A percentile compares a stretch with the other conserved stretches of the same genome.
Conservation (phyloP, 2,329 filamentous ascomycete genomes). For the Podosphaera aphanis region DNA sequence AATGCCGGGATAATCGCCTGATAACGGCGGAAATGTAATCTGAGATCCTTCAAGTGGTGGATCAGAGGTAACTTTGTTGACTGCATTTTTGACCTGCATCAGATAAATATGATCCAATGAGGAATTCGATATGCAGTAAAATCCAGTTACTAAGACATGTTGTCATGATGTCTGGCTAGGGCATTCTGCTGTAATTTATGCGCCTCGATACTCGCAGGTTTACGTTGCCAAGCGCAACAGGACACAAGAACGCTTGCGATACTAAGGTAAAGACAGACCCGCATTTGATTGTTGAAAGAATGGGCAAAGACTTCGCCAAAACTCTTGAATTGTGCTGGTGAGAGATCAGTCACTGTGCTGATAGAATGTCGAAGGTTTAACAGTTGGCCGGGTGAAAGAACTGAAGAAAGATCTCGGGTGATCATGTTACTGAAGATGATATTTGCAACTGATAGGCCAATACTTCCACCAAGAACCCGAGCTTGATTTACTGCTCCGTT, state of each 20-base stretch:
- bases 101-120: no score
- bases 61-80: no score
- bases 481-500: constrained; percentile 25
- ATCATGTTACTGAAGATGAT: constrained; percentile 22
- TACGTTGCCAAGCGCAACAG: not conserved
- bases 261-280: not conserved
- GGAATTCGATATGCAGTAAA: not conserved
- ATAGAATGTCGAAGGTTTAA: not conserved
- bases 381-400: not conserved
- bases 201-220: not conserved
- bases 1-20: no score
- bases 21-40: no score
- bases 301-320: not conserved
- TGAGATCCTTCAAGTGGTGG: no score
- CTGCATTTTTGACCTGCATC: no score
- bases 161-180: not conserved
- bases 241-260: not conserved
- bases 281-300: constrained; percentile 1
- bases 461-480: constrained; percentile 32
- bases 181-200: not conserved
- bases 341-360: not conserved
- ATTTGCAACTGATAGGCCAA: constrained; percentile 33
- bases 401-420: not conserved
- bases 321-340: not conserved
- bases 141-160: not conserved